Percentiles rank a stretch among this genome's conserved stretches.
Evolutionary conservation across 2,329 filamentous ascomycete genomes (phyloP).

Genomic region (Monosporascus cannonballus): DNA sequence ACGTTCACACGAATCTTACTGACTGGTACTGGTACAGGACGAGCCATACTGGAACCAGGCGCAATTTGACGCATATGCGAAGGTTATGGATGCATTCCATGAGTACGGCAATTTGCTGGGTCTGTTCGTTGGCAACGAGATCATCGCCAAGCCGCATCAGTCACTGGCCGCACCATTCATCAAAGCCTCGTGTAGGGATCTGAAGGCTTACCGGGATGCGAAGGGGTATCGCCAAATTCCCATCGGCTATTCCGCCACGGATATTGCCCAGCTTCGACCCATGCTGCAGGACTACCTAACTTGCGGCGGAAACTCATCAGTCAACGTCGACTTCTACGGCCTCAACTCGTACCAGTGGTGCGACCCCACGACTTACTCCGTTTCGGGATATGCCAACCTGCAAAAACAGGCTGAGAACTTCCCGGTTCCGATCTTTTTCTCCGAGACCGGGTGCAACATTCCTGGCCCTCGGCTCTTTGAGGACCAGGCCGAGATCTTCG

Average conservation of each 20-base stretch:
- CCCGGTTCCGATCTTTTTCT: conserved; percentile 83
- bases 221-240: conserved; percentile 78
- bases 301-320: conserved; percentile 63
- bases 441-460: conserved; percentile 78
- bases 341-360: conserved; percentile 86
- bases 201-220: conserved; percentile 72
- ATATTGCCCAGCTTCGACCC: conserved; percentile 63
- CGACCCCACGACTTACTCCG: conserved; percentile 49
- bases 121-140: conserved; percentile 86
- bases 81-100: conserved; percentile 72
- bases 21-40: conserved; percentile 32
- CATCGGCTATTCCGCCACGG: conserved; percentile 81
- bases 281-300: conserved; percentile 68
- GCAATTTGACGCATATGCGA: conserved; percentile 61
- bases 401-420: conserved; percentile 62
- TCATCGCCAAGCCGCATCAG: conserved; percentile 58
- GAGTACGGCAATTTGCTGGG: conserved; percentile 74
- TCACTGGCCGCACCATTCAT: conserved; percentile 70
- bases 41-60: conserved; percentile 65
- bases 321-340: conserved; percentile 76
- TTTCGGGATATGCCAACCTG: conserved; percentile 64
- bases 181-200: conserved; percentile 73
- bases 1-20: not conserved
- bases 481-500: conserved; percentile 74
- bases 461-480: conserved; percentile 55